These are phyloP conservation scores for Fagopyrum homotropicum DNA, from an alignment of 148 eudicot species.

Conservation along the genomic window DNA sequence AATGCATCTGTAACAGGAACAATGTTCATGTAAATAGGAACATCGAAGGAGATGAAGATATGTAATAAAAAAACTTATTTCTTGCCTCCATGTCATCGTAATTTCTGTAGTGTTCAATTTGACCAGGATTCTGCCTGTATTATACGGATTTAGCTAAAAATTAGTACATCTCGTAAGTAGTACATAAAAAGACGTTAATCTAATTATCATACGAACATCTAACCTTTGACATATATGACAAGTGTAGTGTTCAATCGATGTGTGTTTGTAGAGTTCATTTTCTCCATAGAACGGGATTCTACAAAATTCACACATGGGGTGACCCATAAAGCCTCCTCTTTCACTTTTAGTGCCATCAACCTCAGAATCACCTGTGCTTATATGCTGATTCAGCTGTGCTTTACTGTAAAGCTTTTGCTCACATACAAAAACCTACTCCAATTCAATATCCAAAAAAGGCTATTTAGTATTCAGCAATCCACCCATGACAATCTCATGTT, in stretches of 20 bases:
- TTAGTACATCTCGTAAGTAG: not conserved
- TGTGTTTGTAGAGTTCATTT: conserved; percentile 82
- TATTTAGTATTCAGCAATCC: not conserved
- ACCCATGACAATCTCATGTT: not conserved
- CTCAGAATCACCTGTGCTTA: conserved; percentile 77
- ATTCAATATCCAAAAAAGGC: conserved; percentile 6
- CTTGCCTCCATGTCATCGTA: conserved; percentile 94
- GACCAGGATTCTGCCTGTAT: conserved; percentile 88
- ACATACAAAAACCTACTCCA: conserved; percentile 71
- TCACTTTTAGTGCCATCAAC: conserved; percentile 97
- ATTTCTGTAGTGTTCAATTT: conserved; percentile 73
- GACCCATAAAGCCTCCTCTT: conserved; percentile 93
- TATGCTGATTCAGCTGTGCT: conserved; percentile 82
- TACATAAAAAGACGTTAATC: not conserved
- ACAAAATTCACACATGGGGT: conserved; percentile 93
- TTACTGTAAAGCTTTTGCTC: conserved; percentile 89
- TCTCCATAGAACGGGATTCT: conserved; percentile 78
- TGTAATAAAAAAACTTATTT: conserved; percentile 2
- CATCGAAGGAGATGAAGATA: not conserved
- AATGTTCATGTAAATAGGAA: not conserved
- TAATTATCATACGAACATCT: not conserved
- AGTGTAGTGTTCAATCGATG: conserved; percentile 78
- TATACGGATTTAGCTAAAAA: not conserved
- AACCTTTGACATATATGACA: conserved; percentile 95
- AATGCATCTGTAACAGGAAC: conserved; percentile 51